These are phyloP conservation scores for Aspergillus latus DNA, from an alignment of 2,329 filamentous ascomycete genomes.

Conservation along the genomic window DNA sequence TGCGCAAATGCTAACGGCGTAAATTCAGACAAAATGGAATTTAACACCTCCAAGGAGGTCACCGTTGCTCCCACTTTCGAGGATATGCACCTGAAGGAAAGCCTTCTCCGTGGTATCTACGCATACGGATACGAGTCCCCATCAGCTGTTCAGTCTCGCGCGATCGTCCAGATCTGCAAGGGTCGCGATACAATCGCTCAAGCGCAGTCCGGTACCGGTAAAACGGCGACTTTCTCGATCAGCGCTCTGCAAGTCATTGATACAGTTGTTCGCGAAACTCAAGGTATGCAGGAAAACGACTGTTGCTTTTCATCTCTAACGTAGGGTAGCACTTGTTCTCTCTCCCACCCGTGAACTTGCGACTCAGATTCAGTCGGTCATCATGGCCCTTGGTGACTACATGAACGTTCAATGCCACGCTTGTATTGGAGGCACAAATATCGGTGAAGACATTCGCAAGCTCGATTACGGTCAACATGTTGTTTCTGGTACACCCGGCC, in stretches of 20 bases:
- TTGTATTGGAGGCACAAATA: constrained; percentile 96
- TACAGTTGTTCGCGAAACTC: constrained; percentile 85
- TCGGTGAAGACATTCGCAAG: constrained; percentile 96
- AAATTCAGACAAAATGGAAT: constrained; percentile 82
- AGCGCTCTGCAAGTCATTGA: constrained; percentile 96
- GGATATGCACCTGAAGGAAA: constrained; percentile 97
- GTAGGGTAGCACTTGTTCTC: constrained; percentile 71
- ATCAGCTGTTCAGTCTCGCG: constrained; percentile 94
- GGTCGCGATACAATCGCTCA: constrained; percentile 98
- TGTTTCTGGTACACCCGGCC: constrained; percentile 94
- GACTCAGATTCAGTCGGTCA: constrained; percentile 96
- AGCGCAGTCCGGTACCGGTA: constrained; percentile 94
- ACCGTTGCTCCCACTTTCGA: constrained; percentile 89
- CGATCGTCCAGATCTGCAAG: constrained; percentile 98
- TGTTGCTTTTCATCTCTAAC: constrained; percentile 3
- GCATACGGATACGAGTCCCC: constrained; percentile 98
- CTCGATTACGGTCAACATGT: constrained; percentile 98
- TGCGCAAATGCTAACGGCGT: constrained; percentile 27
- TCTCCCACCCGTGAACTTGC: constrained; percentile 95
- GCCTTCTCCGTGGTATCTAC: constrained; percentile 93
- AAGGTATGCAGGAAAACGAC: constrained; percentile 49
- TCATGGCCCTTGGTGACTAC: constrained; percentile 99
- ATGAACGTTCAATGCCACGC: constrained; percentile 99
- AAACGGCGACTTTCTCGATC: constrained; percentile 95
- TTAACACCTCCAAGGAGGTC: constrained; percentile 96